Percentiles rank a stretch among this genome's conserved stretches.
Evolutionary conservation across 1,284 basidiomycete genomes (phyloP).

Genomic region (Chalciporus piperatoides): DNA sequence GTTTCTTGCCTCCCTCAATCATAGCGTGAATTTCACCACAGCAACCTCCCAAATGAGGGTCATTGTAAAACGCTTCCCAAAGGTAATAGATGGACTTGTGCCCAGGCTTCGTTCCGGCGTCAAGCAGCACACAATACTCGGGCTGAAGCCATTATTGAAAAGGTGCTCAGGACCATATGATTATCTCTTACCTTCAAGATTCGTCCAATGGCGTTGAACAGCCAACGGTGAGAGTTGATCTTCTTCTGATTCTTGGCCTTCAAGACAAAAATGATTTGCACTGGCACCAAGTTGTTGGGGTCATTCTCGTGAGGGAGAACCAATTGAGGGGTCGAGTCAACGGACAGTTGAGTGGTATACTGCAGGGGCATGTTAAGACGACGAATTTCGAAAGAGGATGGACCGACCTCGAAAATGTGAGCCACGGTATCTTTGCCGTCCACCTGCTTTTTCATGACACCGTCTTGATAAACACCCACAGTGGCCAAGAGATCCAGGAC

Average conservation of each 20-base stretch:
- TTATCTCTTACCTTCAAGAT: constrained; percentile 58
- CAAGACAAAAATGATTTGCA: constrained; percentile 92
- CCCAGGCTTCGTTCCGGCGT: constrained; percentile 95
- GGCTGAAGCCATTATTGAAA: constrained; percentile 48
- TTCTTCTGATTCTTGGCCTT: constrained; percentile 99
- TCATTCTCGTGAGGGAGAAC: constrained; percentile 88
- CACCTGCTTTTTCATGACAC: constrained; percentile 92
- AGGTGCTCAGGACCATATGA: constrained; percentile 9
- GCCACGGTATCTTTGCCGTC: constrained; percentile 93
- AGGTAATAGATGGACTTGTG: constrained; percentile 97
- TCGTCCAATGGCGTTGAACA: constrained; percentile 94
- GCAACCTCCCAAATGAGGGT: constrained; percentile 71
- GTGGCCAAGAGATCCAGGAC: constrained; percentile 87
- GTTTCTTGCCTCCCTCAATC: constrained; percentile 89
- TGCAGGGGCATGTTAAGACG: constrained; percentile 31
- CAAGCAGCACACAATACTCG: constrained; percentile 86
- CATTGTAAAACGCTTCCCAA: constrained; percentile 90
- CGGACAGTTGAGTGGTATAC: constrained; percentile 91
- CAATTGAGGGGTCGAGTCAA: constrained; percentile 85
- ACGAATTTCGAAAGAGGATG: neutral
- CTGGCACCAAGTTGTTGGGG: constrained; percentile 89
- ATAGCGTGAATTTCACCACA: constrained; percentile 94
- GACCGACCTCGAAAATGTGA: constrained; percentile 81
- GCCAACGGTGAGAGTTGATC: constrained; percentile 96
- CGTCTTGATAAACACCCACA: constrained; percentile 88